Base-by-base conservation (phyloP, 495 filamentous ascomycete species). In the Schizothecium vesticola region DNA sequence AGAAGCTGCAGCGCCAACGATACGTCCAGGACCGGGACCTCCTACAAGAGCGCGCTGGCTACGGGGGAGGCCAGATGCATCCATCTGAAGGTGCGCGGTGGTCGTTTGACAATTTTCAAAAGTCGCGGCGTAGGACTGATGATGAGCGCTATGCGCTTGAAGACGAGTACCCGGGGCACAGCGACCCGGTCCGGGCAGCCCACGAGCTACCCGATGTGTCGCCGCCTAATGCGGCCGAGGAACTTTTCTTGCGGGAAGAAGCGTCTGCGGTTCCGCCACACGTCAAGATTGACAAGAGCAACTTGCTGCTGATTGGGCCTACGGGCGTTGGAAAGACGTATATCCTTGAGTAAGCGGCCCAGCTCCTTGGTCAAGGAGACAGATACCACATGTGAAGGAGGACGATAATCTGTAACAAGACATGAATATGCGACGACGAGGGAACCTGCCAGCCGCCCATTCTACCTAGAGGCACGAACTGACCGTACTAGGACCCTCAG, bases 241-340 rank as follows among this genome's bases (percentile, higher is more conserved):
- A 68, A 25, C 79, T 79, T 58, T 80, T 79, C 65, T 74, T 80
- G 59, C 74, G 74, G 10, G 82, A 84, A 63, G 78, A 88, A 43
- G 22, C 19, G 19, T 51, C 70, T 12, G 67, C 66, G 16, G 82
- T 87, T 76, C 78, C 80, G 16, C 84, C 85, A 1, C 87, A 90
- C 23, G 81, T 95, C 51, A 91, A 92, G 58, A 87, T 99, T 51
- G 95, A 97, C 74, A 99, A 99, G 81, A 95, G 93, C 65, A 99
- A 99, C 74, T 85, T 99, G n/a, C 80, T 98, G 25, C 80, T 97
- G 65, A 86, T 99, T 7, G 95, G 95, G 0, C 96, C 95, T 0
- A 96, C 96, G 0, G 95, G 96, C 4, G 95, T 98, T 5, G 95
- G 95, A 0, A 99, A 99, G 79, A 99, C 96, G 0, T 87, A 97